Conservation (phyloP, 441 rosid genomes). For the Gossypium gossypioides region DNA sequence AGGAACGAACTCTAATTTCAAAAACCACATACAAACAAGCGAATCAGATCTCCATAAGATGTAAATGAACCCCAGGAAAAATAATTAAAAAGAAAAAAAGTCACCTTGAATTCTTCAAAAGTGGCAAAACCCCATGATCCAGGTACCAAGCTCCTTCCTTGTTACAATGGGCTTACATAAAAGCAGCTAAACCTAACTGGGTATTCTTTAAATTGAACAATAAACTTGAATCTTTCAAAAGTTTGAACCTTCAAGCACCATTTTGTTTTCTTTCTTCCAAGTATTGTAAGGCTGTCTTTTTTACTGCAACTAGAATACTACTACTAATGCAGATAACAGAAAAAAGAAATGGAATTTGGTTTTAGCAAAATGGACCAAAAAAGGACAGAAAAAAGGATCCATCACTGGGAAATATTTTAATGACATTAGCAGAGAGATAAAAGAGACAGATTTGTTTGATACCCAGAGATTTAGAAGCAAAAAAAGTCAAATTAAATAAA, state of each 20-base stretch:
- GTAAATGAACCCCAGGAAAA: neutral
- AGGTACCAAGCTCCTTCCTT: conserved; percentile 10
- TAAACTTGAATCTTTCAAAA: conserved; percentile 17
- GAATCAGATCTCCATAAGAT: neutral
- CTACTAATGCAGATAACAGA: neutral
- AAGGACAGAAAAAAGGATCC: neutral
- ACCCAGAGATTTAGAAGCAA: conserved; percentile 5
- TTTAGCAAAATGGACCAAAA: neutral
- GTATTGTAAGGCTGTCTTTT: neutral
- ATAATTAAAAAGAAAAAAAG: neutral
- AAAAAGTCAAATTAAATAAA: conserved; percentile 7
- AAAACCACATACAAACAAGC: neutral
- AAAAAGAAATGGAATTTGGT: neutral
- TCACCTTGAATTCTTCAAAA: conserved; percentile 25
- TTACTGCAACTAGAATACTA: neutral
- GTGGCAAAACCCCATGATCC: conserved; percentile 16
- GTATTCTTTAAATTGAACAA: conserved; percentile 20
- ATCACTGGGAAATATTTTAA: conserved; percentile 9
- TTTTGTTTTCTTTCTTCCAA: conserved; percentile 1
- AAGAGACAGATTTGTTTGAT: conserved; percentile 5
- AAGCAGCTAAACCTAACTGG: conserved; percentile 22
- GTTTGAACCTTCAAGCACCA: conserved; percentile 16
- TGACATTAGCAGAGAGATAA: conserved; percentile 16
- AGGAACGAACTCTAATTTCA: conserved; percentile 3
- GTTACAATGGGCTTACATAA: conserved; percentile 9